Evolutionary conservation across 1,284 basidiomycete genomes (phyloP), one percentile per base, ranked within the genome.

Genomic region (Pseudozyma pruni): DNA sequence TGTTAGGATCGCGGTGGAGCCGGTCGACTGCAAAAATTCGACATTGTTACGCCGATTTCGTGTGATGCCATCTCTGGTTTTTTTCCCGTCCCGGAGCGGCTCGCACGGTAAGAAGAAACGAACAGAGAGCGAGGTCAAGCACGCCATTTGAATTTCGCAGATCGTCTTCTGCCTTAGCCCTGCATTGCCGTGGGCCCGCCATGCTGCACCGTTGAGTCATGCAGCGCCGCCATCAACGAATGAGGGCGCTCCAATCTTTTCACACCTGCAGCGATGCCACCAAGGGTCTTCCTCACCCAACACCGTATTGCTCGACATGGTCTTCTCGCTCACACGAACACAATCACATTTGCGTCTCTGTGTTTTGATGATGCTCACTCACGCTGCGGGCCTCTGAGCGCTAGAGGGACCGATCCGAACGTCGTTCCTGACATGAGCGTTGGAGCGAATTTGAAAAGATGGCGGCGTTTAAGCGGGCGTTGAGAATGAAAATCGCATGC

Each of bases 191-290:
- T 4, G 8, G 10, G 23, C 16, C 35, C 16, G 31, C 10, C 20
- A 23, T 27, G 22, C 51, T 62, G 52, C 59, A 45, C 33, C n/a
- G 53, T 62, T 63, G 60, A 63, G 53, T 52, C 27, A 29, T 29
- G 6, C 27, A 29, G 27, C 27, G 27, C 7, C 27, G 11, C 11
- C 27, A 6, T 29, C 27, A 11, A 11, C 27, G 27, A 29, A 29
- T 29, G 27, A 29, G 6, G 27, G 27, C 6, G 16, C 22, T 25
- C 17, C 39, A 22, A 8, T 17, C 39, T 23, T 40, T 40, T 19
- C 11, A 40, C 39, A 40, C 14, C 27, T 29, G 27, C 27, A 29
- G 27, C 27, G 11, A 29, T 11, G 7, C 11, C 27, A 11, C 11
- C 7, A 7, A 29, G 27, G 27, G 27, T 29, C 27, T 29, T 29